Evolutionary conservation across 1,284 basidiomycete genomes (phyloP), one percentile per base, ranked within the genome.

Genomic region (Microbotryum intermedium): DNA sequence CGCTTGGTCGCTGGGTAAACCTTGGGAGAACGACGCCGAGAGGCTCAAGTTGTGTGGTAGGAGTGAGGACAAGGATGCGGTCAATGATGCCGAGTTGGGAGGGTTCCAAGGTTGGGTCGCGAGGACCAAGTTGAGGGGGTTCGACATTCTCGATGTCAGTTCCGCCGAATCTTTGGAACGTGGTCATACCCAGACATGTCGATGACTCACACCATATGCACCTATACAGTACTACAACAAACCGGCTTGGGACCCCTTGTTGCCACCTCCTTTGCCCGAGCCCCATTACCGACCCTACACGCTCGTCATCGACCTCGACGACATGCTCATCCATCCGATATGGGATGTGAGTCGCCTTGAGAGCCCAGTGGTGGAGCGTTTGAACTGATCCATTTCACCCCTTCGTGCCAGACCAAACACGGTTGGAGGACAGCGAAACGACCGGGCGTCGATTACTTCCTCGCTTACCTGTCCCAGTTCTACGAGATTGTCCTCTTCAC

Each of bases 401-500:
- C 23, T 26, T 49, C 20, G 3, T 26, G 28, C 16, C 58, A 70
- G 68, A 66, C 76, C 21, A 73, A 76, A 44, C 71, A 76, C 51
- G 77, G 77, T 9, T 78, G 77, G 77, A 69, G 76, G 16, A 78
- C 76, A 4, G 77, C 77, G 3, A 78, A 78, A 65, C 84, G 95
- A 55, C 94, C 94, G 1, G 95, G 95, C 4, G 87, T 94, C 10
- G 95, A 98, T 74, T 97, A 97, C 76, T 98, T 97, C 82, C 79
- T 98, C 53, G 92, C 84, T 39, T 97, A 98, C 75, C 81, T 98
- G 48, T 91, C 90, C 0, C 93, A 97, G 72, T 97, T 97, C 77
- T 98, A 91, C 76, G 94, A 98, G 78, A 85, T 98, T 64, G 93
- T 98, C 25, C 79, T 98, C 58, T 99, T 97, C 79, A 97, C 93